A percentile compares a stretch with the other conserved stretches of the same genome.
Evolutionary conservation across 2,329 filamentous ascomycete species (phyloP).

Genomic region (Tolypocladium paradoxum): DNA sequence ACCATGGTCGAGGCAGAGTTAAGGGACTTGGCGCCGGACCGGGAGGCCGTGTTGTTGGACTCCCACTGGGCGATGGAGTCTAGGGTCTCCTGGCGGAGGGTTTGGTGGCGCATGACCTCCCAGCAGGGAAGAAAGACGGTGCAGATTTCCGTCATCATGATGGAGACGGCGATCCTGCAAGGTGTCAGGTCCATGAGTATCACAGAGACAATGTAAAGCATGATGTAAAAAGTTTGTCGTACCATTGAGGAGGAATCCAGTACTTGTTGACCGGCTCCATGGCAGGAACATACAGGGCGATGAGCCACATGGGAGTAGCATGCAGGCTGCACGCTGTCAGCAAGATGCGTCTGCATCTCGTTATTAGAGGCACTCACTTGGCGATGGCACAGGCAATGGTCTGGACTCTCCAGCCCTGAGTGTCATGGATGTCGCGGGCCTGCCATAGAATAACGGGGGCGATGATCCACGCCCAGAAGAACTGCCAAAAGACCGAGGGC

Average conservation of each 20-base stretch:
- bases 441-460: constrained; percentile 49
- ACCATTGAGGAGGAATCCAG: constrained; percentile 51
- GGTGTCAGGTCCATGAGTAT: constrained; percentile 8
- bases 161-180: constrained; percentile 34
- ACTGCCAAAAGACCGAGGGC: constrained; percentile 50
- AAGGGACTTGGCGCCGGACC: constrained; percentile 8
- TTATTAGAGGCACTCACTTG: constrained; percentile 19
- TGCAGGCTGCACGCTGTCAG: constrained; percentile 34
- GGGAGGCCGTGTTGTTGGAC: constrained; percentile 18
- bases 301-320: constrained; percentile 54
- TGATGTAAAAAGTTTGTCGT: constrained; percentile 31
- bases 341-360: neutral
- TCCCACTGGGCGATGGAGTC: constrained; percentile 34
- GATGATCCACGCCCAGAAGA: constrained; percentile 49
- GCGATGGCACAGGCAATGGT: constrained; percentile 40
- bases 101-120: constrained; percentile 37
- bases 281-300: constrained; percentile 39
- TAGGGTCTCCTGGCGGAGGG: constrained; percentile 29
- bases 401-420: constrained; percentile 53
- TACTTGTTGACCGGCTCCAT: constrained; percentile 40
- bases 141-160: constrained; percentile 49
- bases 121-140: constrained; percentile 52
- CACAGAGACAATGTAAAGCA: constrained; percentile 24
- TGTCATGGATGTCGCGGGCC: constrained; percentile 50
- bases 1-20: constrained; percentile 11